phyloP scores from a whole-genome alignment of 495 filamentous ascomycete genomes.

The Sabuloglossum arenarium region DNA sequence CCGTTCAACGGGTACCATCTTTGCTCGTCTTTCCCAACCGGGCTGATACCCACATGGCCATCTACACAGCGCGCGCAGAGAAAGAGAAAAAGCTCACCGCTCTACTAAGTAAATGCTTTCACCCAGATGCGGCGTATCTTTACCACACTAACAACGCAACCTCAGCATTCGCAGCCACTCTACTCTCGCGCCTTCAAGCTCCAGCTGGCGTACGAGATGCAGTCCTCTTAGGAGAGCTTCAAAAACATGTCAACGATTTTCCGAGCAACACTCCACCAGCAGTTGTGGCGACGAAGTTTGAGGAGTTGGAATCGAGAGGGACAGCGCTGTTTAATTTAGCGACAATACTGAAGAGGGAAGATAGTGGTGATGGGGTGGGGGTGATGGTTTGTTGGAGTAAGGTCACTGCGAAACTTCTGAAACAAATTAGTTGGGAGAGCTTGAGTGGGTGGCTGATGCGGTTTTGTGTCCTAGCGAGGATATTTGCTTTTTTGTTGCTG shows the following conservation, averaged over 20 bases:
- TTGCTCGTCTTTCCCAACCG: neutral
- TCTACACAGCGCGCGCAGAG: conserved; percentile 4
- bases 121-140: neutral
- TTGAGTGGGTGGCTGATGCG: conserved; percentile 2
- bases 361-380: conserved; percentile 1
- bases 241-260: conserved; percentile 9
- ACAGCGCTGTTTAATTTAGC: conserved; percentile 45
- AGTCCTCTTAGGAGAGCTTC: conserved; percentile 9
- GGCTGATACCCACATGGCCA: neutral
- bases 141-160: neutral
- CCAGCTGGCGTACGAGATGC: conserved; percentile 4
- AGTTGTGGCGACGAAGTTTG: conserved; percentile 4
- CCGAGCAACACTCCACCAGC: conserved; percentile 1
- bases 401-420: conserved; percentile 4
- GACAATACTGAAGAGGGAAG: conserved; percentile 24
- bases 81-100: conserved; percentile 12
- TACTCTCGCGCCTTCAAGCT: neutral
- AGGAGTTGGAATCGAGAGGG: conserved; percentile 18
- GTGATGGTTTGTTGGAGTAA: conserved; percentile 11
- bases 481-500: conserved; percentile 51
- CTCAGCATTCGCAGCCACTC: neutral
- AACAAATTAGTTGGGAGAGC: no score
- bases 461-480: conserved; percentile 26
- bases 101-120: conserved; percentile 7
- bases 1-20: neutral